Base-by-base conservation (phyloP, 129 eudicot genomes). In the Chrysanthemum seticuspe region DNA sequence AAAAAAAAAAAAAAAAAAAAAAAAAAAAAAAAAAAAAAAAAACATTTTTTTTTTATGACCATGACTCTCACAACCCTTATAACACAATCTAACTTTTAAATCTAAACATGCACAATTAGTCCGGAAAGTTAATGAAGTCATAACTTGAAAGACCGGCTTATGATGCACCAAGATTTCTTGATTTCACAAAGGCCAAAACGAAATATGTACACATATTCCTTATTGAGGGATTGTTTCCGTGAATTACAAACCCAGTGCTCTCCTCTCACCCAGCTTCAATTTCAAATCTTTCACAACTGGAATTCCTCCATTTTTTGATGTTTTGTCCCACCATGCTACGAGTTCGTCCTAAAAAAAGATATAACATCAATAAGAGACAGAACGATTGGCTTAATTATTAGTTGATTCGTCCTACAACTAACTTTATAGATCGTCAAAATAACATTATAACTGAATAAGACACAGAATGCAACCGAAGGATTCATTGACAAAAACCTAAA, bases 231-330 rank as follows among this genome's bases (percentile, higher is more conserved):
- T 13, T 27, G 75, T 8, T 40, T 40, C 16, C 23, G 50, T 69
- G 49, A 68, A 62, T 73, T 70, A 77, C 47, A 77, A 23, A 4
- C 72, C 77, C 76, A 62, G 55, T 23, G 60, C 60, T 79, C 49
- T 60, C 62, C 79, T 50, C 62, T 79, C 65, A 10, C 44, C 74
- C 16, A 79, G 57, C 64, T 79, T 74, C 3, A 40, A 31, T 36
- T 53, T 57, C 57, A 73, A 62, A 62, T 67, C 79, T 49, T 59
- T 40, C 65, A 79, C 34, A 8, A 14, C 25, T 10, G 74, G 49
- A 48, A 48, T 49, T 29, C 65, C 65, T 67, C 64, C 74, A 73
- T 34, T 68, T 51, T 12, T 31, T 16, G 45, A 63, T 6, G 64
- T 53, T 62, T 59, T 65, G n/a, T 48, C 65, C 75, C 67, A 68